Percentiles rank a stretch among this genome's conserved stretches.
phyloP scores from a whole-genome alignment of 192 early-diverging fungal genomes.

The Rhizophagus clarus region DNA sequence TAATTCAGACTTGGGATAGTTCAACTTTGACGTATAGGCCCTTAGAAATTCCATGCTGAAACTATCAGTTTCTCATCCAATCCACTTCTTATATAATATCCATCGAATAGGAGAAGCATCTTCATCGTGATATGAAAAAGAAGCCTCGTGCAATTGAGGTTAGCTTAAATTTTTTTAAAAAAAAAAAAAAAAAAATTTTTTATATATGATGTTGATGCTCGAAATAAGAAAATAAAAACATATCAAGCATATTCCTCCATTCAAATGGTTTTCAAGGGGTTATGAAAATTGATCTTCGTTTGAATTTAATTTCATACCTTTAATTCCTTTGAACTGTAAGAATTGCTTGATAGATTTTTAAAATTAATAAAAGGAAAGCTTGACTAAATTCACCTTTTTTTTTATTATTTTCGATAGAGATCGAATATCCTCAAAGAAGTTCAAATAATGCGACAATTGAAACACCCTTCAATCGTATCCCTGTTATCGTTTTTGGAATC shows the following conservation, averaged over 20 bases:
- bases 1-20: background rate
- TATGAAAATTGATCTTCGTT: background rate
- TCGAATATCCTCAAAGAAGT: slow-evolving; percentile 88
- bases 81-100: background rate
- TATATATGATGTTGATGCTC: background rate
- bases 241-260: background rate
- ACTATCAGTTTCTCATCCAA: background rate
- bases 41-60: background rate
- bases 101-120: slow-evolving; percentile 43
- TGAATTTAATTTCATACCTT: background rate
- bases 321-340: too few species aligned
- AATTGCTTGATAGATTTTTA: too few species aligned
- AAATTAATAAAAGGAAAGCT: too few species aligned
- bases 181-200: too few species aligned
- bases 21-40: background rate
- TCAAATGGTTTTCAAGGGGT: background rate
- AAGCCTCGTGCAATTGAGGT: slow-evolving; percentile 51
- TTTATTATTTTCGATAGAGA: slow-evolving; percentile 45
- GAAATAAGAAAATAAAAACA: background rate
- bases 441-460: slow-evolving; percentile 78
- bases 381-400: too few species aligned
- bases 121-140: slow-evolving; percentile 52
- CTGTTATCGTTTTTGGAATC: slow-evolving; percentile 80
- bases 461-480: slow-evolving; percentile 75
- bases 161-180: slow-evolving; percentile 20